A percentile compares a stretch with the other conserved stretches of the same genome.
These are phyloP conservation scores for Neophaeococcomyces mojaviensis DNA, from an alignment of 2,329 filamentous ascomycete species.

Conservation along the genomic window DNA sequence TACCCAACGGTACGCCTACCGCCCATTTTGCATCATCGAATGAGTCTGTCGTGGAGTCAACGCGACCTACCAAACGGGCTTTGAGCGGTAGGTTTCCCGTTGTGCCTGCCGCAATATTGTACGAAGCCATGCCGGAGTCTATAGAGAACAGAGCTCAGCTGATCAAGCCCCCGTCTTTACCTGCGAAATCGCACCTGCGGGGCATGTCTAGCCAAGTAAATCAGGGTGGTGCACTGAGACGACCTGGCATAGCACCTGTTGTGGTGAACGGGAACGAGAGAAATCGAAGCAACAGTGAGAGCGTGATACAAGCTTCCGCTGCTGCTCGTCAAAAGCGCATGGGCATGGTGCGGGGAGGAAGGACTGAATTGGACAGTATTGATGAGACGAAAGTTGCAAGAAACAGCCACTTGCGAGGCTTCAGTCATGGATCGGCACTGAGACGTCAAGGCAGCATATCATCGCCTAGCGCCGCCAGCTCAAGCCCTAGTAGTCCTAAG, in stretches of 20 bases:
- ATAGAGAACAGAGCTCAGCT: constrained; percentile 19
- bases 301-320: constrained; percentile 43
- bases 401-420: constrained; percentile 48
- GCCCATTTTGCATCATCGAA: constrained; percentile 36
- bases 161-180: constrained; percentile 64
- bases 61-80: constrained; percentile 53
- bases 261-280: constrained; percentile 53
- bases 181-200: constrained; percentile 72
- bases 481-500: constrained; percentile 38
- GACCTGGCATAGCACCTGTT: constrained; percentile 64
- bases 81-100: constrained; percentile 53
- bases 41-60: constrained; percentile 61
- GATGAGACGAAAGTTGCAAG: constrained; percentile 46
- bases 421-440: constrained; percentile 50
- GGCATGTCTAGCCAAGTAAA: constrained; percentile 37
- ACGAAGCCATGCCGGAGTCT: constrained; percentile 24
- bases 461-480: constrained; percentile 29
- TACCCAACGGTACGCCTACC: constrained; percentile 26
- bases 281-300: constrained; percentile 56
- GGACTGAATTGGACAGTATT: constrained; percentile 46
- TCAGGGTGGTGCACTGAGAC: constrained; percentile 46
- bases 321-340: constrained; percentile 49
- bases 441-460: constrained; percentile 28
- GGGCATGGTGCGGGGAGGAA: constrained; percentile 53
- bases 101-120: constrained; percentile 57